Percentiles rank a stretch among this genome's conserved stretches.
These are phyloP conservation scores for Fragilaria radians DNA, from an alignment of 108 stramenopile species.

Conservation along the genomic window DNA sequence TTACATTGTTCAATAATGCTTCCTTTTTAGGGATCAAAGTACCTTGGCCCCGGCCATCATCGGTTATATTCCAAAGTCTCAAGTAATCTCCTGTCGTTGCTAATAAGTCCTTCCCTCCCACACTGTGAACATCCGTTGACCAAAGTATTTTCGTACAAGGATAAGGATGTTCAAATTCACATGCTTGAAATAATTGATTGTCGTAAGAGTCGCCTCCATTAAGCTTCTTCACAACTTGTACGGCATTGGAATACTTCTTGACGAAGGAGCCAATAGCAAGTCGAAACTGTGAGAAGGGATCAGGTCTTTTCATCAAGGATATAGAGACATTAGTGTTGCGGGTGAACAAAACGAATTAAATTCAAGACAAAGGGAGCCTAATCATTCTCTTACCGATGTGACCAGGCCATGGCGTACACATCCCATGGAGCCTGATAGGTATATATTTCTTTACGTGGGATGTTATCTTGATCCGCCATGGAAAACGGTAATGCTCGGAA, in stretches of 20 bases:
- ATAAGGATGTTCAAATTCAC: slow-evolving; percentile 91
- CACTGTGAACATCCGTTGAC: slow-evolving; percentile 58
- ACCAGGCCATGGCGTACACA: slow-evolving; percentile 91
- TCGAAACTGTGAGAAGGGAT: slow-evolving; percentile 75
- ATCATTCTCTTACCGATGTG: slow-evolving; percentile 49
- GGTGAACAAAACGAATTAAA: slow-evolving; percentile 4
- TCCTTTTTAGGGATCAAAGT: slow-evolving; percentile 61
- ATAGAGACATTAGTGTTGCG: neutral
- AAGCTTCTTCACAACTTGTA: slow-evolving; percentile 66
- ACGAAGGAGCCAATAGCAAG: slow-evolving; percentile 95
- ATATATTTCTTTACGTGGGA: slow-evolving; percentile 92
- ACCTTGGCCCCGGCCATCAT: slow-evolving; percentile 34
- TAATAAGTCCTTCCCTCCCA: slow-evolving; percentile 72
- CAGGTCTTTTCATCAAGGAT: slow-evolving; percentile 26
- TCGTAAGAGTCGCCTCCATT: slow-evolving; percentile 3
- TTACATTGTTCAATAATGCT: slow-evolving; percentile 84
- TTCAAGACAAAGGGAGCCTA: neutral
- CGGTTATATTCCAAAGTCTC: slow-evolving; percentile 81
- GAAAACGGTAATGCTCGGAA: too few species aligned
- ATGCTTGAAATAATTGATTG: slow-evolving; percentile 48
- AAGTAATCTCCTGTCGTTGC: slow-evolving; percentile 98
- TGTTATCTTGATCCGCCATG: slow-evolving; percentile 3
- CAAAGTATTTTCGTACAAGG: slow-evolving; percentile 91
- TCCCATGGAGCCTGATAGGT: slow-evolving; percentile 98
- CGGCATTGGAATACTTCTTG: slow-evolving; percentile 95